Percentiles rank a stretch among this genome's conserved stretches.
Evolutionary conservation across 2,329 filamentous ascomycete genomes (phyloP).

Genomic region (Apiospora pterosperma): DNA sequence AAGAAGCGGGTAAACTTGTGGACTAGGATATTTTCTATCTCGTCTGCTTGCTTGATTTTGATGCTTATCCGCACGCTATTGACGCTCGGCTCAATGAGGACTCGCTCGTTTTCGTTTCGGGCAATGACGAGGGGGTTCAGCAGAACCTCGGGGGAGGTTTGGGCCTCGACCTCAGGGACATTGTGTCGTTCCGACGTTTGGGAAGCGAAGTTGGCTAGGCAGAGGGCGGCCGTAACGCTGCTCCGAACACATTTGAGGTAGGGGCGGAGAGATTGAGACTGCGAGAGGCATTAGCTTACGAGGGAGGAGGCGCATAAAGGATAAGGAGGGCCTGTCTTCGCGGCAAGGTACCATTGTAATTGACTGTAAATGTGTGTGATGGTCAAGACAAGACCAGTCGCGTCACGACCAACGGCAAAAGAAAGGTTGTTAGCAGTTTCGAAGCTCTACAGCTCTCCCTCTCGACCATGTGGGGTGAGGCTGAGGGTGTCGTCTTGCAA

Average conservation of each 20-base stretch:
- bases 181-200: constrained; percentile 97
- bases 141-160: constrained; percentile 88
- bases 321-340: not conserved
- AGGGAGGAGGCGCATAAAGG: not conserved
- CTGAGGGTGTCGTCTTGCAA: not conserved
- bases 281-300: constrained; percentile 3
- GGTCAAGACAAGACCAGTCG: constrained; percentile 5
- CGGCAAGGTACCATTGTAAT: constrained; percentile 5
- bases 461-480: not conserved
- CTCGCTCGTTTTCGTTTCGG: constrained; percentile 94
- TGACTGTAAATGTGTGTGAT: no score
- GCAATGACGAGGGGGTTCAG: constrained; percentile 87
- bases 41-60: constrained; percentile 98
- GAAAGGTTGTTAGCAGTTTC: not conserved
- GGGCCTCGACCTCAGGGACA: constrained; percentile 94
- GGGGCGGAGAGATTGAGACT: constrained; percentile 95
- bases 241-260: constrained; percentile 96
- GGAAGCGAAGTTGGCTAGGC: constrained; percentile 94
- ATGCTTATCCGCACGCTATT: constrained; percentile 98
- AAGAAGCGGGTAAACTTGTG: constrained; percentile 98
- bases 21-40: constrained; percentile 96
- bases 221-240: constrained; percentile 89
- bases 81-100: constrained; percentile 92
- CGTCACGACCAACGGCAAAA: not conserved
- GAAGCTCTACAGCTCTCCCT: constrained; percentile 1